Base-by-base conservation (phyloP, 805 yeast species). In the Candida arabinofermentans region DNA sequence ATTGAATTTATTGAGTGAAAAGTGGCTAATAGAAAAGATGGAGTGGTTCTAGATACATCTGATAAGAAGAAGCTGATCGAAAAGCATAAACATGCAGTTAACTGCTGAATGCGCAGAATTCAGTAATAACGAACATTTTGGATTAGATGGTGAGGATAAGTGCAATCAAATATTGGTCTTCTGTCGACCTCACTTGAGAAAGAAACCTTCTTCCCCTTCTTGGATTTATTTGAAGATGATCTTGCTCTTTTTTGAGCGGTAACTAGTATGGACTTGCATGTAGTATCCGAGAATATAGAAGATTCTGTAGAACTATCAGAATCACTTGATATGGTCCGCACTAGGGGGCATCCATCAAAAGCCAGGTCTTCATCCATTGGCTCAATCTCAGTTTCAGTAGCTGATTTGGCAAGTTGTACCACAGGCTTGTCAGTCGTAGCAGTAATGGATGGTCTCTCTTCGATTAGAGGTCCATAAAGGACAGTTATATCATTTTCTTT, bases 401-500 rank as follows among this genome's bases (percentile, higher is more conserved):
- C 19, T 12, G 9, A 14, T 14, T 13, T 22, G 8, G 24, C 17
- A 27, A 14, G 24, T 9, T 27, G 24, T 18, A 10, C 34, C 8
- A 4, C 17, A 21, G 24, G 23, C 37, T 17, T 27, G 16, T 26
- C 40, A 19, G 16, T 31, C 35, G 12, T 37, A 24, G 14, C 10
- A 13, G 0, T 49, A 46, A 16, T n/a, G n/a, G n/a, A n/a, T n/a
- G n/a, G n/a, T n/a, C n/a, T n/a, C n/a, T 42, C 52, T 22, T 55
- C 57, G 22, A 65, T 54, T 21, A 62, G 43, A 3, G 82, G 81
- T 1, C 81, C 82, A 50, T 71, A 76, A 37, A 76, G 62, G 65
- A 76, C 74, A 4, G 80, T 76, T 36, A 74, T 68, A 51, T 76
- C 82, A 44, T 73, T 72, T 42, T 63, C 68, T 51, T 76, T 76